These are phyloP conservation scores for Cladobotryum mycophilum DNA, from an alignment of 2,329 filamentous ascomycete genomes.

Conservation along the genomic window DNA sequence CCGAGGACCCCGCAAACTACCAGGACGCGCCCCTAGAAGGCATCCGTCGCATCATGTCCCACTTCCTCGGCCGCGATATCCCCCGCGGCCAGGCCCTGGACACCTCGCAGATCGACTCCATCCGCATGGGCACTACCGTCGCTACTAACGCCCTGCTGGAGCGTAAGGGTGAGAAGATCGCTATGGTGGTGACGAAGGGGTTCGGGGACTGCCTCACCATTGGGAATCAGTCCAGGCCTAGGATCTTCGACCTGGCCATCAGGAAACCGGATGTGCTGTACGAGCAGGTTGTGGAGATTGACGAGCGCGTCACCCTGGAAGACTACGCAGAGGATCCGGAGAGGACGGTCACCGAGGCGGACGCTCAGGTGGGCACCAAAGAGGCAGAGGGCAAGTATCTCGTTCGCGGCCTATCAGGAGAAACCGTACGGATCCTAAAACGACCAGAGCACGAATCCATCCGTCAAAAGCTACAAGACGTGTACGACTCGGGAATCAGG, in stretches of 20 bases:
- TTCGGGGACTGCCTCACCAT: slow-evolving; percentile 86
- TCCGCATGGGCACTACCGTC: slow-evolving; percentile 93
- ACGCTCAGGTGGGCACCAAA: slow-evolving; percentile 44
- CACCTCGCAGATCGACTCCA: slow-evolving; percentile 78
- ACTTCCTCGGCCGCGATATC: slow-evolving; percentile 68
- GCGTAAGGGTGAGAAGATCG: slow-evolving; percentile 82
- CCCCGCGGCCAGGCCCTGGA: slow-evolving; percentile 74
- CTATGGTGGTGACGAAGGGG: slow-evolving; percentile 78
- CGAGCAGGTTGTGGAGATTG: slow-evolving; percentile 77
- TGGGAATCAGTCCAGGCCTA: slow-evolving; percentile 82
- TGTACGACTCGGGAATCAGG: slow-evolving; percentile 61
- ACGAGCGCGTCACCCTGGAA: slow-evolving; percentile 85
- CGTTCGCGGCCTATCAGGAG: slow-evolving; percentile 60
- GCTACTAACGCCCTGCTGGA: slow-evolving; percentile 89
- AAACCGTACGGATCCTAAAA: slow-evolving; percentile 62
- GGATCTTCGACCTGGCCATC: slow-evolving; percentile 88
- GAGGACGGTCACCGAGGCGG: slow-evolving; percentile 48
- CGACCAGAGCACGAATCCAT: slow-evolving; percentile 51
- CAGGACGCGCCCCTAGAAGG: slow-evolving; percentile 85
- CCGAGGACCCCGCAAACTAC: slow-evolving; percentile 86
- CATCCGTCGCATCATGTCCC: slow-evolving; percentile 77
- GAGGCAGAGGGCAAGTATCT: slow-evolving; percentile 50
- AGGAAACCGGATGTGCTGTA: slow-evolving; percentile 83
- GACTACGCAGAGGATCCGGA: slow-evolving; percentile 86
- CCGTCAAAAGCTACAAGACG: slow-evolving; percentile 50